Evolutionary conservation across 306 rosid genomes (phyloP).

Genomic region (Lathyrus aphaca): DNA sequence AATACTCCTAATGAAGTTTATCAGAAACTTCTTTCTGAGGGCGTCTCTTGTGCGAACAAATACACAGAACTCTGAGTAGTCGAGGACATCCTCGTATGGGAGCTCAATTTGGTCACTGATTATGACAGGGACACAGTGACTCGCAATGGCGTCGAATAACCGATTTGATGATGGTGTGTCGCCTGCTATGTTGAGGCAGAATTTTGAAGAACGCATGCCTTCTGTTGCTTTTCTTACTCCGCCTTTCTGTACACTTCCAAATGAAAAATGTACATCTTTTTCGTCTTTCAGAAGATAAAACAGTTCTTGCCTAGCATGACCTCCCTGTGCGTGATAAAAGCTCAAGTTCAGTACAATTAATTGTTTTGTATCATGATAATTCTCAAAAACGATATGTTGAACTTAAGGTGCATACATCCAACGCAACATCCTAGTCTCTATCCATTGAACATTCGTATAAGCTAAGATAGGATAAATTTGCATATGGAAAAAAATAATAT

Average conservation of each 20-base stretch:
- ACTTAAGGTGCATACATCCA: no score
- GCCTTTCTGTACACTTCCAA: conserved; percentile 66
- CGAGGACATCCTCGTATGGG: conserved; percentile 76
- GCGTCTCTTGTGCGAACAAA: conserved; percentile 76
- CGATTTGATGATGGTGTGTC: conserved; percentile 93
- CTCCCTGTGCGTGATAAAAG: conserved; percentile 59
- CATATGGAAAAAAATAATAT: no score
- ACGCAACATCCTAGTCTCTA: no score
- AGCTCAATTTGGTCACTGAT: conserved; percentile 82
- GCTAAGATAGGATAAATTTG: no score
- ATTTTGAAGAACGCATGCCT: conserved; percentile 82
- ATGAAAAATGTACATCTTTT: conserved; percentile 75
- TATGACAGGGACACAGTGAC: conserved; percentile 80
- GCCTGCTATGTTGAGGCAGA: conserved; percentile 85
- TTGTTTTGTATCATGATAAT: neutral
- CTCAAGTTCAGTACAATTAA: neutral
- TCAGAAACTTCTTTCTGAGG: conserved; percentile 51
- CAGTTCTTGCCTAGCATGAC: conserved; percentile 67
- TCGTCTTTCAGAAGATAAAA: conserved; percentile 69
- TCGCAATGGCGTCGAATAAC: conserved; percentile 76
- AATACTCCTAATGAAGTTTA: conserved; percentile 59
- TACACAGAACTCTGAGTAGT: conserved; percentile 77
- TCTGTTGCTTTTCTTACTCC: conserved; percentile 57
- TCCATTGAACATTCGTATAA: no score
- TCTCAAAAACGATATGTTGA: no score